These are phyloP conservation scores for Agastache rugosa DNA, from an alignment of 257 asterid genomes.

Conservation along the genomic window DNA sequence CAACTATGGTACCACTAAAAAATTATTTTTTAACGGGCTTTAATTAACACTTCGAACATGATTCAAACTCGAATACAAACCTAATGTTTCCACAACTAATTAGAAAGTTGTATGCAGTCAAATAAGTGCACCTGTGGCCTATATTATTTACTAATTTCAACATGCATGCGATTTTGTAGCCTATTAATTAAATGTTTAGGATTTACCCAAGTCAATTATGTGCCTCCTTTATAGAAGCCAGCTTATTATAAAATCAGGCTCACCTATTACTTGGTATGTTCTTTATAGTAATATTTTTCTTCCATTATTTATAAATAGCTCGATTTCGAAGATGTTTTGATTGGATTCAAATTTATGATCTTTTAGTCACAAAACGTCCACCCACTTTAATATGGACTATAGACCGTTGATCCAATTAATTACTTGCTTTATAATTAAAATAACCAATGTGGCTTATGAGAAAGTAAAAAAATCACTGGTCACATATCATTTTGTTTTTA, in stretches of 20 bases:
- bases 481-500: too few relatives aligned
- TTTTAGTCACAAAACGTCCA: too few relatives aligned
- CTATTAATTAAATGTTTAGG: background rate
- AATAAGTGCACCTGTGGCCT: background rate
- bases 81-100: background rate
- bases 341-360: too few relatives aligned
- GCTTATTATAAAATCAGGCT: background rate
- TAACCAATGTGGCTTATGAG: too few relatives aligned
- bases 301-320: background rate
- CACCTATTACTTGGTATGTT: conserved; percentile 1
- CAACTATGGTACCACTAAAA: background rate
- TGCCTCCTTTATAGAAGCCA: conserved; percentile 25
- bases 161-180: background rate
- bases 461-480: too few relatives aligned
- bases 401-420: too few relatives aligned
- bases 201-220: background rate
- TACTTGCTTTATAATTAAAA: too few relatives aligned
- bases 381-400: too few relatives aligned
- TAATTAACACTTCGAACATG: background rate
- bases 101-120: too few relatives aligned
- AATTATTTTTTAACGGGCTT: background rate
- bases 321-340: background rate
- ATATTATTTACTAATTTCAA: background rate
- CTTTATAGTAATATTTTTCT: background rate
- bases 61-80: background rate